Conservation (phyloP, 805 yeast genomes). For the Starmerella roubikii region DNA sequence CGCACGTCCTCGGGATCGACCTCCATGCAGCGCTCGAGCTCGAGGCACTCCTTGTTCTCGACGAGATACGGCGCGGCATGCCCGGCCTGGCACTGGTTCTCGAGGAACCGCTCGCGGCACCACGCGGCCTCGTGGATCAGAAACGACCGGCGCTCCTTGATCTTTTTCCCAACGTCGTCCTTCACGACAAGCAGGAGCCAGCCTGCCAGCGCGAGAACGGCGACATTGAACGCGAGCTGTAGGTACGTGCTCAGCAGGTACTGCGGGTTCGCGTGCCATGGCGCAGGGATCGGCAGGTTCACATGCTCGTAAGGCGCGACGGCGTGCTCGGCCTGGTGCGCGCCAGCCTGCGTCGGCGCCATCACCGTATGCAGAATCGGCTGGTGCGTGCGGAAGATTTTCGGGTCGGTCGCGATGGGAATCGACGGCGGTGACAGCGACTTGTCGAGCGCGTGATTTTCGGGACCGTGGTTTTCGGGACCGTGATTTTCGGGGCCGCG, state of each 20-base stretch:
- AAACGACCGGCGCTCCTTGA: constrained; percentile 42
- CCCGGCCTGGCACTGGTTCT: constrained; percentile 49
- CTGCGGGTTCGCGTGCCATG: constrained; percentile 30
- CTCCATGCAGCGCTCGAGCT: constrained; percentile 71
- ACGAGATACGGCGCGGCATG: constrained; percentile 66
- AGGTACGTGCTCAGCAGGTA: constrained; percentile 48
- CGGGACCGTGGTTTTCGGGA: too few relatives aligned
- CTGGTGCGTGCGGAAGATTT: neutral
- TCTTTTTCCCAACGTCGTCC: constrained; percentile 54
- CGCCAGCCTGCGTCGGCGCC: constrained; percentile 19
- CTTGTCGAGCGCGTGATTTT: too few relatives aligned
- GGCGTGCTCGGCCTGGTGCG: constrained; percentile 12
- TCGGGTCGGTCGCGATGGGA: too few relatives aligned
- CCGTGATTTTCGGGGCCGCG: too few relatives aligned
- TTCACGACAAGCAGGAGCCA: constrained; percentile 41
- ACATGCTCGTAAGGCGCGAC: constrained; percentile 4
- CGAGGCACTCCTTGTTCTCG: constrained; percentile 37
- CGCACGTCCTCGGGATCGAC: constrained; percentile 52
- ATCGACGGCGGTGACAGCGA: too few relatives aligned
- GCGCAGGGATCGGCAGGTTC: constrained; percentile 23
- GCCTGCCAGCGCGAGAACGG: constrained; percentile 34
- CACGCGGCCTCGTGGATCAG: constrained; percentile 44
- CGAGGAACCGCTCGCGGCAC: constrained; percentile 53
- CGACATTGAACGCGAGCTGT: constrained; percentile 45
- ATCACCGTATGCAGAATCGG: constrained; percentile 4